phyloP scores from a whole-genome alignment of 1,284 basidiomycete species.

The Crucibulum cyathiforme region DNA sequence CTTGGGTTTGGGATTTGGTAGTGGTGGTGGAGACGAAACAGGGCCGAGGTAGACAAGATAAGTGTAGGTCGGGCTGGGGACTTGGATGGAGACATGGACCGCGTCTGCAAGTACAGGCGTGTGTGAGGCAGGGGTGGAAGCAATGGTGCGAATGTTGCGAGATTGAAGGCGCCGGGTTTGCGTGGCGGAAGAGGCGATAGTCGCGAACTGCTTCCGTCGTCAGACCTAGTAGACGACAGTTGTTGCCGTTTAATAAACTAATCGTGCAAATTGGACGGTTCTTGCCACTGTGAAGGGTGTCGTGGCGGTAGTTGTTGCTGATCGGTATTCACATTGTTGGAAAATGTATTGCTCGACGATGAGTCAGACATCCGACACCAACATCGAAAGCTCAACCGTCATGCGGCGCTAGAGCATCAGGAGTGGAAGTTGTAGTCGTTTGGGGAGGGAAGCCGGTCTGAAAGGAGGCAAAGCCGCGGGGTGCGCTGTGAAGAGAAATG shows the following conservation, averaged over 20 bases:
- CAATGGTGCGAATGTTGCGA: neutral
- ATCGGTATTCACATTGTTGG: constrained; percentile 1
- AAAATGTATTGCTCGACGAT: constrained; percentile 1
- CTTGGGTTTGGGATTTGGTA: constrained; percentile 31
- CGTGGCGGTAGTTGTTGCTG: constrained; percentile 16
- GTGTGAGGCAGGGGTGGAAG: neutral
- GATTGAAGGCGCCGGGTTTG: neutral
- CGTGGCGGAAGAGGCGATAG: constrained; percentile 9
- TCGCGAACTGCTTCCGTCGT: neutral
- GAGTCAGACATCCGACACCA: neutral
- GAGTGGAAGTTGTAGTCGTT: constrained; percentile 2
- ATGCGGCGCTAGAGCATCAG: neutral
- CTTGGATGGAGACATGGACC: neutral
- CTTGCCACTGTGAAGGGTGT: constrained; percentile 25
- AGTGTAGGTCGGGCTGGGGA: neutral
- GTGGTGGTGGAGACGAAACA: constrained; percentile 6
- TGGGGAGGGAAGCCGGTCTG: constrained; percentile 6
- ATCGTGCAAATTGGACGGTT: constrained; percentile 8
- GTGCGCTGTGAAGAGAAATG: neutral
- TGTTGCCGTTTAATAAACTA: constrained; percentile 1
- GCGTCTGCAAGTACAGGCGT: neutral
- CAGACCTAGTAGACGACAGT: constrained; percentile 11
- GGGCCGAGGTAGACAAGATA: neutral
- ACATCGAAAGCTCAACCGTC: neutral
- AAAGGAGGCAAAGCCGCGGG: neutral